Conservation (phyloP, 2,329 filamentous ascomycete genomes). For the Epicoccum sorghinum region DNA sequence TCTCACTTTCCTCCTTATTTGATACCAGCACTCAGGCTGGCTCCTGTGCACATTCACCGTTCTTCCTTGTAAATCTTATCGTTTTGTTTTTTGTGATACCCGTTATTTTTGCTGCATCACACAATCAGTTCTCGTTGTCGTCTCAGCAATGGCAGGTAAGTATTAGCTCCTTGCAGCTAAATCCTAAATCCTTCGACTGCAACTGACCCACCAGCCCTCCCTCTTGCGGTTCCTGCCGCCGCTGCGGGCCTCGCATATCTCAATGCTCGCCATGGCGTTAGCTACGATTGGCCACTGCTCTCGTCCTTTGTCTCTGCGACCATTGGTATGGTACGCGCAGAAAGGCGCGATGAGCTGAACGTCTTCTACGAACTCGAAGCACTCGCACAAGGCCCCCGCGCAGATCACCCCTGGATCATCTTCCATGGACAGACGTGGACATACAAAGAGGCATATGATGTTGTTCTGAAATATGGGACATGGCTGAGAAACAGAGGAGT, state of each 20-base stretch:
- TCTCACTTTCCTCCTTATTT: slow-evolving; percentile 5
- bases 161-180: not conserved
- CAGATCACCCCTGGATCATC: slow-evolving; percentile 40
- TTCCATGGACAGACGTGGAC: slow-evolving; percentile 42
- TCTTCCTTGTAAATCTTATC: not conserved
- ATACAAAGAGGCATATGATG: slow-evolving; percentile 45
- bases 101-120: not conserved
- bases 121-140: too few relatives aligned
- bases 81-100: slow-evolving; percentile 2
- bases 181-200: not conserved
- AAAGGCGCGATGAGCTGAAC: slow-evolving; percentile 67
- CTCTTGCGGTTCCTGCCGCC: slow-evolving; percentile 40
- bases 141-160: slow-evolving; percentile 19
- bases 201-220: slow-evolving; percentile 30
- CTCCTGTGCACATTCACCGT: slow-evolving; percentile 6
- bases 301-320: slow-evolving; percentile 57
- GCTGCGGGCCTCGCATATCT: slow-evolving; percentile 62
- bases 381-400: slow-evolving; percentile 36
- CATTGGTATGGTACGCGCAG: slow-evolving; percentile 53
- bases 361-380: slow-evolving; percentile 49
- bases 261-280: slow-evolving; percentile 70
- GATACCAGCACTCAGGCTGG: slow-evolving; percentile 6
- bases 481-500: slow-evolving; percentile 47
- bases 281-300: slow-evolving; percentile 67
- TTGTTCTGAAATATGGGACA: slow-evolving; percentile 41